phyloP scores from a whole-genome alignment of 352 stramenopile species.

The Phytophthora crassamura region DNA sequence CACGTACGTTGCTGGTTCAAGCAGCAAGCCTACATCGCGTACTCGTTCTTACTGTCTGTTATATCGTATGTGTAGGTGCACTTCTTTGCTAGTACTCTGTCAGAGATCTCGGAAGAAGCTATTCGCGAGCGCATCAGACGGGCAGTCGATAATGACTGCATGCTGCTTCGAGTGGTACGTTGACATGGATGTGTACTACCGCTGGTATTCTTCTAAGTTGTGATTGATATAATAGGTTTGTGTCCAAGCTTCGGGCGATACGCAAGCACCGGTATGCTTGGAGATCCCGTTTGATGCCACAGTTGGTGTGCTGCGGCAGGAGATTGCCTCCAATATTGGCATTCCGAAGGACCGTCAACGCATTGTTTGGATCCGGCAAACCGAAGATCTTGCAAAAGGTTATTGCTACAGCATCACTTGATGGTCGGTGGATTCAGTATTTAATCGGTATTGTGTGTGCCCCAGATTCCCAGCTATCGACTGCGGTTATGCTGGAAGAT shows the following conservation, averaged over 20 bases:
- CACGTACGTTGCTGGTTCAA: slow-evolving; percentile 55
- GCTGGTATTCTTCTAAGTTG: slow-evolving; percentile 16
- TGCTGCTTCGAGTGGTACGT: slow-evolving; percentile 85
- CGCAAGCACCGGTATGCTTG: slow-evolving; percentile 77
- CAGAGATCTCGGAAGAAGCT: slow-evolving; percentile 85
- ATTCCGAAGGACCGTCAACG: slow-evolving; percentile 83
- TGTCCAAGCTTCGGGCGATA: slow-evolving; percentile 84
- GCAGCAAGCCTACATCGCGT: not conserved
- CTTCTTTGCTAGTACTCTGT: slow-evolving; percentile 80
- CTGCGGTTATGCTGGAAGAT: slow-evolving; percentile 73
- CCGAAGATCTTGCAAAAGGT: slow-evolving; percentile 87
- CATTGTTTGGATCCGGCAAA: slow-evolving; percentile 92
- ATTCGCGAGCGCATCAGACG: slow-evolving; percentile 85
- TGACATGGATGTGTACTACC: not conserved
- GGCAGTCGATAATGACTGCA: slow-evolving; percentile 87
- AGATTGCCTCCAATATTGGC: slow-evolving; percentile 83
- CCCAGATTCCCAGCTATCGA: slow-evolving; percentile 74
- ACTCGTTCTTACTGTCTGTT: not conserved
- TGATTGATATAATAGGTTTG: slow-evolving; percentile 56
- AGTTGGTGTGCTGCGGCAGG: slow-evolving; percentile 71
- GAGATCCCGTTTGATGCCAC: slow-evolving; percentile 86
- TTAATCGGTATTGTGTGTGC: slow-evolving; percentile 1
- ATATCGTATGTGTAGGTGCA: slow-evolving; percentile 60
- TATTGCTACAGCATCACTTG: not conserved
- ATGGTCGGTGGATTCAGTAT: not conserved